Evolutionary conservation across 192 early-diverging fungal species (phyloP).

Genomic region (Entrophospora sp.): DNA sequence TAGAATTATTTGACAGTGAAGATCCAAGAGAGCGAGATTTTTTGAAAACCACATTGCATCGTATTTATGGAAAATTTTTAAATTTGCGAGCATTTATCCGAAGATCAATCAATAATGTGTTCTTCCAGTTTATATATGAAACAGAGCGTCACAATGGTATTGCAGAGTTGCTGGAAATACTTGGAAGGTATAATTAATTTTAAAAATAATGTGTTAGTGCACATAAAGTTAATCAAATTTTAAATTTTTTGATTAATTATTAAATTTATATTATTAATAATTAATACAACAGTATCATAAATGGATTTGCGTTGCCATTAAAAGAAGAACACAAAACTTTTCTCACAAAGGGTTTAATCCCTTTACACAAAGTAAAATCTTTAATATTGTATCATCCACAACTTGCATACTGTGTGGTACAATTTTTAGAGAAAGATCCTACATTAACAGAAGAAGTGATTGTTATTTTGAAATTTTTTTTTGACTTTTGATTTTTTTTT

Average conservation of each 20-base stretch:
- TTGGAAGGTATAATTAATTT: conserved; percentile 67
- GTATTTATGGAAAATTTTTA: conserved; percentile 98
- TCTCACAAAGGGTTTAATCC: conserved; percentile 84
- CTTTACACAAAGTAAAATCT: conserved; percentile 93
- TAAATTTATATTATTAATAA: no score
- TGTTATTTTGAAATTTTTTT: no score
- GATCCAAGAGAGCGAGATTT: conserved; percentile 98
- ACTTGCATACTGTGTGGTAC: conserved; percentile 96
- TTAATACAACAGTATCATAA: conserved; percentile 99
- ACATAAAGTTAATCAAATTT: not conserved
- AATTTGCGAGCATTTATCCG: conserved; percentile 96
- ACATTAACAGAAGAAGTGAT: conserved; percentile 83
- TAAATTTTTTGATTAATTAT: not conserved
- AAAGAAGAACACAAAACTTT: conserved; percentile 99
- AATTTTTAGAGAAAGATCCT: conserved; percentile 98
- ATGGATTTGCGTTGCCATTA: conserved; percentile 96
- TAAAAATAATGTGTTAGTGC: not conserved
- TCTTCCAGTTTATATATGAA: conserved; percentile 98
- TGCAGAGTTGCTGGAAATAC: conserved; percentile 95
- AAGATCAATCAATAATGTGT: conserved; percentile 95
- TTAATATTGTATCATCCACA: conserved; percentile 94
- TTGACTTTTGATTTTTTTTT: no score
- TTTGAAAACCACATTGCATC: conserved; percentile 94
- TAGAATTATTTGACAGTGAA: conserved; percentile 98
- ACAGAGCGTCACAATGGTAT: conserved; percentile 95